phyloP scores from a whole-genome alignment of 2,329 filamentous ascomycete genomes.

The Penicillium sumatraense region DNA sequence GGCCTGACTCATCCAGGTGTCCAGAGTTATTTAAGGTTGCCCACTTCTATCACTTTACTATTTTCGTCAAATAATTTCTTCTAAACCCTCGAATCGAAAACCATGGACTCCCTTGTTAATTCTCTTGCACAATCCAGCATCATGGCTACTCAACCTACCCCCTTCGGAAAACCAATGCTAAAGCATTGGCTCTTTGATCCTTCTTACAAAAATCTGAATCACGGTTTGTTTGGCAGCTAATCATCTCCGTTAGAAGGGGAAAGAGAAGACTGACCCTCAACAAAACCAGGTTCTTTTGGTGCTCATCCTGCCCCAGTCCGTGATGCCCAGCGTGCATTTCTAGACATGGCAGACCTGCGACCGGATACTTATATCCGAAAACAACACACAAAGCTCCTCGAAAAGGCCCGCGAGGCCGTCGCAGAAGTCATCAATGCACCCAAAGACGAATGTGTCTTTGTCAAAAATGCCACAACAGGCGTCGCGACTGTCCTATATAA shows the following conservation, averaged over 20 bases:
- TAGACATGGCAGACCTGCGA: slow-evolving; percentile 67
- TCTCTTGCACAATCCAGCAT: neutral
- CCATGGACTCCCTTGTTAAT: no score
- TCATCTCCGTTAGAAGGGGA: neutral
- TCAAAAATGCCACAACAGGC: slow-evolving; percentile 76
- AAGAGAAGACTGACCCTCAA: neutral
- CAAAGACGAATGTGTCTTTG: slow-evolving; percentile 70
- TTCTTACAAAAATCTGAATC: slow-evolving; percentile 75
- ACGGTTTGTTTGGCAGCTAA: slow-evolving; percentile 57
- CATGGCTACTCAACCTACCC: slow-evolving; percentile 26
- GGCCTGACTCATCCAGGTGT: neutral
- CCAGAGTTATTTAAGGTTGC: neutral
- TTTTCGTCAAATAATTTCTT: neutral
- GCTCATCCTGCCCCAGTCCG: slow-evolving; percentile 69
- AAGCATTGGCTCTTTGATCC: slow-evolving; percentile 72
- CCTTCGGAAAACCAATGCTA: slow-evolving; percentile 60
- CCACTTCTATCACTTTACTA: neutral
- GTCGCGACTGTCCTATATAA: slow-evolving; percentile 78
- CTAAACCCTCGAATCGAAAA: no score
- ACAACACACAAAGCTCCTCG: slow-evolving; percentile 65
- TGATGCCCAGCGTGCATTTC: slow-evolving; percentile 64
- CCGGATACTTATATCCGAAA: slow-evolving; percentile 81
- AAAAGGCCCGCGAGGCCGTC: slow-evolving; percentile 66
- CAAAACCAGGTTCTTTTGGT: slow-evolving; percentile 69
- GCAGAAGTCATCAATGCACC: slow-evolving; percentile 70